Evolutionary conservation across 352 stramenopile genomes (phyloP).

Genomic region (Phytophthora pluvialis): DNA sequence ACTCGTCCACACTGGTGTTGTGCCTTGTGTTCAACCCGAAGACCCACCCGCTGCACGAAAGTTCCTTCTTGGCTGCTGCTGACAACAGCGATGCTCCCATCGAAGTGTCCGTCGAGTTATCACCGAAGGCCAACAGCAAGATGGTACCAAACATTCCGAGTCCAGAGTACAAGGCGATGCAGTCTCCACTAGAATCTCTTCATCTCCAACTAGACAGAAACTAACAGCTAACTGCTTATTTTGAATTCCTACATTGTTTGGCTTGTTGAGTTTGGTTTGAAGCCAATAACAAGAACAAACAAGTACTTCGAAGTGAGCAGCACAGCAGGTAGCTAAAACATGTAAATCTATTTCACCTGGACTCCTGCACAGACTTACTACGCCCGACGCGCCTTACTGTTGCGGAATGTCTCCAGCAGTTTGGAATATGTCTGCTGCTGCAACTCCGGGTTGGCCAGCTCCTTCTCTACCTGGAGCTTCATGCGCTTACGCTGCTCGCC

Average conservation of each 20-base stretch:
- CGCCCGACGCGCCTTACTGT: constrained; percentile 39
- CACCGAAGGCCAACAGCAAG: constrained; percentile 18
- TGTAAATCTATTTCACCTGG: constrained; percentile 50
- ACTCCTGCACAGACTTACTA: constrained; percentile 26
- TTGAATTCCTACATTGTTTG: too few species aligned
- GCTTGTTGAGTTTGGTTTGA: too few species aligned
- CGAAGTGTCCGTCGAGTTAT: constrained; percentile 23
- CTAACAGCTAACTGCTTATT: background rate
- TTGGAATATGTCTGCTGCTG: constrained; percentile 79
- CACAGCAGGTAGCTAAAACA: constrained; percentile 18
- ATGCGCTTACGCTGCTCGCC: constrained; percentile 61
- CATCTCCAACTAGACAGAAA: constrained; percentile 19
- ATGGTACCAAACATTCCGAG: constrained; percentile 5
- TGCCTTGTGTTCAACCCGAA: constrained; percentile 36
- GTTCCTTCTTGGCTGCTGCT: constrained; percentile 5
- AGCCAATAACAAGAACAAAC: too few species aligned
- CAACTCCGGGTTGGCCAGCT: constrained; percentile 58
- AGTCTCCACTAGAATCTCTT: constrained; percentile 24
- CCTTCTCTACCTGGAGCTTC: constrained; percentile 72
- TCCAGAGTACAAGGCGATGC: constrained; percentile 25
- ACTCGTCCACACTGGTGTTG: constrained; percentile 32
- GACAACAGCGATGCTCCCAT: constrained; percentile 17
- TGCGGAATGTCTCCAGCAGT: constrained; percentile 69
- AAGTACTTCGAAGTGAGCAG: background rate
- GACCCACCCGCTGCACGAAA: constrained; percentile 23